Evolutionary conservation across 345 rosid species (phyloP).

Genomic region (Eucalyptus sp.): DNA sequence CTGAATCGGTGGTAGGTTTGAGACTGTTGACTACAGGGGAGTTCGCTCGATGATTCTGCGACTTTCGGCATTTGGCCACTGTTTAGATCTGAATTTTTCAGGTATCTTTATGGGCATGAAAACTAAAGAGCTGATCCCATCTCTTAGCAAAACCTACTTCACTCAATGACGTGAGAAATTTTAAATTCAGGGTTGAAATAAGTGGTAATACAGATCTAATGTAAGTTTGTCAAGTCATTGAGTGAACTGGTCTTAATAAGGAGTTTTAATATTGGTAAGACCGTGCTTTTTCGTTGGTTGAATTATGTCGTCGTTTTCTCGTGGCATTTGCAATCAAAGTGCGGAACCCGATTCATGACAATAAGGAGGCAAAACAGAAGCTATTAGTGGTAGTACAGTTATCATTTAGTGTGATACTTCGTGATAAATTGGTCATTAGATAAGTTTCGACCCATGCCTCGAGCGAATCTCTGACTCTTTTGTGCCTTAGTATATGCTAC

Average conservation of each 20-base stretch:
- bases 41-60: neutral
- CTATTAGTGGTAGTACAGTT: neutral
- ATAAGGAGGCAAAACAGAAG: neutral
- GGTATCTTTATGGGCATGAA: neutral
- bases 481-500: neutral
- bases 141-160: neutral
- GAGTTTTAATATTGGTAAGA: neutral
- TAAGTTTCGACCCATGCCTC: neutral
- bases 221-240: neutral
- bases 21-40: neutral
- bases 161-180: neutral
- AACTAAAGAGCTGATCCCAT: neutral
- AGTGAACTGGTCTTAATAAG: neutral
- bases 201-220: neutral
- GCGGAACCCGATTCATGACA: neutral
- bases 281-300: neutral
- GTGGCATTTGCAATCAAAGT: neutral
- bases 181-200: neutral
- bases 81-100: neutral
- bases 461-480: neutral
- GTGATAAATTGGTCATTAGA: neutral
- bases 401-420: neutral
- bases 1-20: neutral
- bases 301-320: neutral
- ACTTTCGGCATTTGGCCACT: neutral